Percentiles rank a stretch among this genome's conserved stretches.
phyloP scores from a whole-genome alignment of 495 filamentous ascomycete species.

The Talaromyces stipitatus region DNA sequence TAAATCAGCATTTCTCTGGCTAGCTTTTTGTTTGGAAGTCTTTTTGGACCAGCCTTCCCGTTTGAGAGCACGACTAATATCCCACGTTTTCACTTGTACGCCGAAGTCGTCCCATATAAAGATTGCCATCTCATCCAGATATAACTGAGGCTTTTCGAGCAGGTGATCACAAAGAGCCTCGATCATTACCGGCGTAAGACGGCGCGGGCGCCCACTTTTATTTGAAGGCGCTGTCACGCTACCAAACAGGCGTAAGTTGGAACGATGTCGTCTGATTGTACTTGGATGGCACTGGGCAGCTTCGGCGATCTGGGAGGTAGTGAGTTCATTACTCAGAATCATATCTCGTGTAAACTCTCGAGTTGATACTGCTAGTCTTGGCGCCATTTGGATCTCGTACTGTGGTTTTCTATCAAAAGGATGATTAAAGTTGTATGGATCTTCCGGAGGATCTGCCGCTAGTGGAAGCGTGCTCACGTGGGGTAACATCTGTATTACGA shows the following conservation, averaged over 20 bases:
- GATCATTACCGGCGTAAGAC: too few relatives aligned
- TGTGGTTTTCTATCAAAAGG: not conserved
- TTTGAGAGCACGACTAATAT: conserved; percentile 10
- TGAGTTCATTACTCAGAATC: conserved; percentile 15
- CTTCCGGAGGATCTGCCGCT: conserved; percentile 1
- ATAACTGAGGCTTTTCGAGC: too few relatives aligned
- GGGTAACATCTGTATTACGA: conserved; percentile 2
- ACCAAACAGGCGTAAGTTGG: conserved; percentile 23
- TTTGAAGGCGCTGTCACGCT: too few relatives aligned
- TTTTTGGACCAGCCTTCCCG: conserved; percentile 11
- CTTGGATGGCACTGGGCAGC: conserved; percentile 16
- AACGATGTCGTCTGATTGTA: conserved; percentile 17
- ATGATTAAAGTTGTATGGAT: conserved; percentile 3
- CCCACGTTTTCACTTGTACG: conserved; percentile 12
- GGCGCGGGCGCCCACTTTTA: too few relatives aligned
- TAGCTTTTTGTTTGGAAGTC: conserved; percentile 5
- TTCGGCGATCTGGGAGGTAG: conserved; percentile 16
- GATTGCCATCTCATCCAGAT: too few relatives aligned
- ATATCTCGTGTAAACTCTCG: conserved; percentile 16
- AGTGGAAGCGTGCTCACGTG: not conserved
- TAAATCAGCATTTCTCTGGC: conserved; percentile 21
- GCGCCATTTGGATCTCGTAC: conserved; percentile 5
- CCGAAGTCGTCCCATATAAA: conserved; percentile 25
- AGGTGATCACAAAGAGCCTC: too few relatives aligned
- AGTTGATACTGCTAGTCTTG: conserved; percentile 5